phyloP scores from a whole-genome alignment of 2,329 filamentous ascomycete genomes.

The Aureobasidium pullulans region DNA sequence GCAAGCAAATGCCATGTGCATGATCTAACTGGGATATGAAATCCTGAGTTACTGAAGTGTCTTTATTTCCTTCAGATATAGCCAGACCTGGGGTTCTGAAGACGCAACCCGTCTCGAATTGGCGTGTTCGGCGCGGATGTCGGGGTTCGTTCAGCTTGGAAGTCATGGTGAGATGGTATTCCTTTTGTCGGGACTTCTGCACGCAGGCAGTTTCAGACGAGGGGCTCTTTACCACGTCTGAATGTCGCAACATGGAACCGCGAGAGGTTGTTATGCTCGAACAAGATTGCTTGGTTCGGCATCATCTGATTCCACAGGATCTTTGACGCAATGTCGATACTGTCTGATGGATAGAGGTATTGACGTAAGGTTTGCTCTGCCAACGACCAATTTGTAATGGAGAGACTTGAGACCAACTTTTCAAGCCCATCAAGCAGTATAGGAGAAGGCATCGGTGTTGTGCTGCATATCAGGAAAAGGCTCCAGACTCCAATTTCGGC shows the following conservation, averaged over 20 bases:
- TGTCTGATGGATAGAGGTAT: background rate
- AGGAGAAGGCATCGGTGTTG: background rate
- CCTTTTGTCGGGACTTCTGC: background rate
- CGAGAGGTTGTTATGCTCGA: background rate
- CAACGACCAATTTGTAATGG: background rate
- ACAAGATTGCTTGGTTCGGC: background rate
- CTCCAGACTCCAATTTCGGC: conserved; percentile 19
- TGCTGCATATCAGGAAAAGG: conserved; percentile 16
- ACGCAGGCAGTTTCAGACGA: background rate
- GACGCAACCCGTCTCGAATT: too few species aligned
- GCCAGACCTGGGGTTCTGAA: too few species aligned
- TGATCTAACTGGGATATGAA: too few species aligned
- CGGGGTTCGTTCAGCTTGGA: too few species aligned
- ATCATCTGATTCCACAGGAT: background rate
- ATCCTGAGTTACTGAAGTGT: too few species aligned
- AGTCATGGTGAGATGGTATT: background rate
- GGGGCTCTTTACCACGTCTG: background rate
- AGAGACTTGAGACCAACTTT: background rate
- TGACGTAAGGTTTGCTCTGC: background rate
- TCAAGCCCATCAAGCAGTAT: background rate
- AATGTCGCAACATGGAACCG: background rate
- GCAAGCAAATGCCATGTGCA: too few species aligned
- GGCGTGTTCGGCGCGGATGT: background rate
- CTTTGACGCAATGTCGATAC: background rate
- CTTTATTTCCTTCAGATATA: too few species aligned